Evolutionary conservation across 495 filamentous ascomycete species (phyloP).

Genomic region (Penicillium macrosclerotiorum): DNA sequence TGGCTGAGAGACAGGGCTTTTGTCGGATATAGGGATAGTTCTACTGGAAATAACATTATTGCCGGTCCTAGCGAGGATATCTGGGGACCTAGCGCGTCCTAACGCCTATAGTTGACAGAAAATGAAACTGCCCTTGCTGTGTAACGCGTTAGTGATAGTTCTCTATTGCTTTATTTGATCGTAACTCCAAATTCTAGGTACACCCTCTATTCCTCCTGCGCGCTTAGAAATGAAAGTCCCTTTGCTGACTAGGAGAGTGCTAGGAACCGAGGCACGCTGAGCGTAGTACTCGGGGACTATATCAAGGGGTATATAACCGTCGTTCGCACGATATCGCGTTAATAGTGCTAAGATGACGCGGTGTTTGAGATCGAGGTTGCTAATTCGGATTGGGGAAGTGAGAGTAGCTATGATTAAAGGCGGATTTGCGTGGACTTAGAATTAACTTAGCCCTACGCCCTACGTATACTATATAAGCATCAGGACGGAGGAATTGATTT

Average conservation of each 20-base stretch:
- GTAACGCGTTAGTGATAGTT: slow-evolving; percentile 61
- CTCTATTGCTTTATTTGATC: slow-evolving; percentile 64
- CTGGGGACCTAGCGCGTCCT: slow-evolving; percentile 51
- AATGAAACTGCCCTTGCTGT: slow-evolving; percentile 61
- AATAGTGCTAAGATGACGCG: slow-evolving; percentile 51
- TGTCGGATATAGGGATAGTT: slow-evolving; percentile 37
- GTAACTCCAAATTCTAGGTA: slow-evolving; percentile 60
- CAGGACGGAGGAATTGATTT: too few species aligned
- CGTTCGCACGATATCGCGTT: slow-evolving; percentile 47
- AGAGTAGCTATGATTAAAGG: too few species aligned
- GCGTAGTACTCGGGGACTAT: slow-evolving; percentile 51
- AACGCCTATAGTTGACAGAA: slow-evolving; percentile 67
- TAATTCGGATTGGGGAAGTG: slow-evolving; percentile 50
- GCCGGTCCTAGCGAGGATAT: slow-evolving; percentile 31
- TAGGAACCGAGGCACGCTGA: slow-evolving; percentile 48
- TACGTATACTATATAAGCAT: too few species aligned
- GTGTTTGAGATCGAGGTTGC: slow-evolving; percentile 43
- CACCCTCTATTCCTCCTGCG: slow-evolving; percentile 52
- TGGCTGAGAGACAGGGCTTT: slow-evolving; percentile 37
- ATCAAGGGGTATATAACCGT: slow-evolving; percentile 39
- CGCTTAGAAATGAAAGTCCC: slow-evolving; percentile 59
- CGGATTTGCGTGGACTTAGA: too few species aligned
- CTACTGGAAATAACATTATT: slow-evolving; percentile 49
- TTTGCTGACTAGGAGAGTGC: slow-evolving; percentile 56
- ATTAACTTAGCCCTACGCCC: too few species aligned